Evolutionary conservation across 805 yeast genomes (phyloP), one percentile per base, ranked within the genome.

Genomic region (Metschnikowia santaceciliae): DNA sequence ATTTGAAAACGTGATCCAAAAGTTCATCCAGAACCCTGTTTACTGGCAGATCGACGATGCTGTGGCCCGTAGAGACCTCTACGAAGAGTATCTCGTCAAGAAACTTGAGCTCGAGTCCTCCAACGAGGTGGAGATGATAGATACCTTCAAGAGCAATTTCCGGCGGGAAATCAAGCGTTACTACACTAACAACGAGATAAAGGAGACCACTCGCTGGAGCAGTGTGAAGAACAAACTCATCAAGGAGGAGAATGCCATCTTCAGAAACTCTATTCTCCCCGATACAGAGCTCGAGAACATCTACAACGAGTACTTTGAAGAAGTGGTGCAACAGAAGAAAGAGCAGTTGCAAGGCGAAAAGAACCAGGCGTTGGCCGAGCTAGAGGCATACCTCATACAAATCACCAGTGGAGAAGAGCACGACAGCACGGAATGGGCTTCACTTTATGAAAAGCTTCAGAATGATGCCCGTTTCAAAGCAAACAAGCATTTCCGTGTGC

Each of bases 1-100:
- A 0, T 89, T 89, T 65, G 80, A 77, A 45, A 72, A 72, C 51
- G 85, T 87, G 1, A 81, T 90, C 68, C 76, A 79, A 20, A 67
- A 69, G 15, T 79, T 86, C 51, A 75, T 86, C 15, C 63, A 61
- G 3, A 83, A 85, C 55, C 80, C 84, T 1, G 70, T 83, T 14
- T 90, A 88, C 60, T 87, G 92, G 91, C 66, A 74, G 5, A 66
- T 88, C 2, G 68, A 72, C 4, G 88, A 86, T 60, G 77, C 96
- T 0, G 59, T 84, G 15, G 69, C 74, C 55, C 77, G 91, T 49
- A 81, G 82, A 57, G 70, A 70, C 23, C 63, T 81, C 22, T 90
- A 84, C 66, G 94, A 89, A 47, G 81, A 81, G 35, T 88, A 79
- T 61, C 66, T 86, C 32, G 63, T 68, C 14, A 55, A 60, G 6